phyloP scores from a whole-genome alignment of 2,329 filamentous ascomycete genomes.

The Scytalidium sp. region DNA sequence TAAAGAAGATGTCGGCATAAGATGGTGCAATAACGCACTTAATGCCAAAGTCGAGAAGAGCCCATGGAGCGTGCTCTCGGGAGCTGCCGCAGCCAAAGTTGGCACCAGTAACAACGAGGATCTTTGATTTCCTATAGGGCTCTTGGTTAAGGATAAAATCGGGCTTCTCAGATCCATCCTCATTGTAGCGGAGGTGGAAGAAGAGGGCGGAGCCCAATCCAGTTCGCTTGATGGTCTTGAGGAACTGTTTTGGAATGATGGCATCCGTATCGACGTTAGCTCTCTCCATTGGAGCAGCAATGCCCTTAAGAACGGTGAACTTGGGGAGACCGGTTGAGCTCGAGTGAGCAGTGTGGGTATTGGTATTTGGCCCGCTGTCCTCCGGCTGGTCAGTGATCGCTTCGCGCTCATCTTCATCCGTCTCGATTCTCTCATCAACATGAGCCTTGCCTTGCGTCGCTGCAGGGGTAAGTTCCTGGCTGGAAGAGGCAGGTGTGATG shows the following conservation, averaged over 20 bases:
- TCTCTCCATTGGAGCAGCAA: constrained; percentile 82
- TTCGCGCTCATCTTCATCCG: constrained; percentile 51
- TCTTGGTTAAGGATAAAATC: constrained; percentile 89
- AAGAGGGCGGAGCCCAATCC: constrained; percentile 88
- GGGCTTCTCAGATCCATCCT: constrained; percentile 70
- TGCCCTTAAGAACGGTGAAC: constrained; percentile 80
- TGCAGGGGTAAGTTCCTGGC: constrained; percentile 19
- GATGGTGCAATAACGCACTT: constrained; percentile 88
- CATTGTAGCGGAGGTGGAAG: constrained; percentile 75
- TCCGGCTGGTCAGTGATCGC: constrained; percentile 55
- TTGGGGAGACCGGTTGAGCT: constrained; percentile 69
- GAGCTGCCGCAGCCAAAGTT: constrained; percentile 96
- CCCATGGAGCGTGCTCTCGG: constrained; percentile 96
- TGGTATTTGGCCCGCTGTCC: constrained; percentile 63
- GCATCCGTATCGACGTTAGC: constrained; percentile 97
- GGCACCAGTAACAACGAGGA: constrained; percentile 83
- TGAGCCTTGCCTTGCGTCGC: constrained; percentile 38
- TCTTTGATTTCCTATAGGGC: constrained; percentile 80
- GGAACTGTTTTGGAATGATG: constrained; percentile 98
- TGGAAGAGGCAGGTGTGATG: constrained; percentile 49
- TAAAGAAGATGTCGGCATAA: constrained; percentile 96
- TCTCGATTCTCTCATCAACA: constrained; percentile 49
- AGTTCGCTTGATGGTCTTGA: constrained; percentile 98
- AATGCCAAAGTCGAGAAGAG: constrained; percentile 94
- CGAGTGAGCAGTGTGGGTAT: constrained; percentile 50